These are phyloP conservation scores for Teratosphaeria viscida DNA, from an alignment of 2,329 filamentous ascomycete species.

Conservation along the genomic window DNA sequence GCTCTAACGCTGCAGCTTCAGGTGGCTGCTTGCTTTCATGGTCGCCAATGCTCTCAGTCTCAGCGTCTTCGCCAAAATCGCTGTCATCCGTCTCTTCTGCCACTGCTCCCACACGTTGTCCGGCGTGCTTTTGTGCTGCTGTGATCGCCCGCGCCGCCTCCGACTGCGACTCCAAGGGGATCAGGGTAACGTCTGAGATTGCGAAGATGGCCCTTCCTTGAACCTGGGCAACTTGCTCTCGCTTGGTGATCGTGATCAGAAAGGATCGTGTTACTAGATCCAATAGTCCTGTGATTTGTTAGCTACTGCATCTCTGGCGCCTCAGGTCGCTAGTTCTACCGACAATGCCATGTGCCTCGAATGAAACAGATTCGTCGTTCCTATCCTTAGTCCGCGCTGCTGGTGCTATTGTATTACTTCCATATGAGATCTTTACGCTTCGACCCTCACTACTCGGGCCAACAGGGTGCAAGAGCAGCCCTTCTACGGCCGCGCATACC, in stretches of 20 bases:
- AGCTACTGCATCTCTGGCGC: not conserved
- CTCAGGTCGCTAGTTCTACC: constrained; percentile 34
- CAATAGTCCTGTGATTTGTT: constrained; percentile 55
- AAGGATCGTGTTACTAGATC: constrained; percentile 73
- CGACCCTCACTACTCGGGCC: constrained; percentile 33
- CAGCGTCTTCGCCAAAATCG: constrained; percentile 19
- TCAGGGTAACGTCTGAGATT: constrained; percentile 81
- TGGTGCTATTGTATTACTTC: constrained; percentile 43
- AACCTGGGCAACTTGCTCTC: constrained; percentile 81
- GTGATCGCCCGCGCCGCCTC: constrained; percentile 65
- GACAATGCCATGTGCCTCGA: constrained; percentile 45
- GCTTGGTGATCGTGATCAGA: constrained; percentile 74
- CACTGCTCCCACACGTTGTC: constrained; percentile 25
- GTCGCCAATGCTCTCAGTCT: constrained; percentile 23
- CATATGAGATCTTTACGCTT: constrained; percentile 49
- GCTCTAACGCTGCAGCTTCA: constrained; percentile 20
- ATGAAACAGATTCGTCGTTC: constrained; percentile 25
- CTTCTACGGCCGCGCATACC: constrained; percentile 59
- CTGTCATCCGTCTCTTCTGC: constrained; percentile 21
- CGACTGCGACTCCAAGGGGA: constrained; percentile 65
- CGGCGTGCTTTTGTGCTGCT: constrained; percentile 43
- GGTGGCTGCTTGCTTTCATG: constrained; percentile 14
- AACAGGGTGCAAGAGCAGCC: constrained; percentile 67
- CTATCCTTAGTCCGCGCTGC: constrained; percentile 27
- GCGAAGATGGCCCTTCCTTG: constrained; percentile 74